Evolutionary conservation across 1,139 yeast species (phyloP), one percentile per base, ranked within the genome.

Genomic region (Yamadazyma songkhlaensis): DNA sequence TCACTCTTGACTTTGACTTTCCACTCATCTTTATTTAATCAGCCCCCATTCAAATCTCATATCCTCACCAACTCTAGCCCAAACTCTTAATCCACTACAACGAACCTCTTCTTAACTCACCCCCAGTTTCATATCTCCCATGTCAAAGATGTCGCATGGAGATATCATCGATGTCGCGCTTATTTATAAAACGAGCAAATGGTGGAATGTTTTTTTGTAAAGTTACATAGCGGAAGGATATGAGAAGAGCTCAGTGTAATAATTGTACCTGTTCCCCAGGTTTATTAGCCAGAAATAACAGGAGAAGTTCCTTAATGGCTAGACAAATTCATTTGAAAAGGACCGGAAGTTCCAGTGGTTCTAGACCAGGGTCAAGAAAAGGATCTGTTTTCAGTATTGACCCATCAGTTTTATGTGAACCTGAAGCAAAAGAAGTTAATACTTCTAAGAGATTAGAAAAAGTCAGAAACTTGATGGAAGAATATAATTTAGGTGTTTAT

Each of bases 181-280:
- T 26, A 26, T 13, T 7, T 29, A 10, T 15, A 25, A 34, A 28
- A 15, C 26, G 31, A 36, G 32, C 38, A 28, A 35, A 35, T 31
- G 21, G 29, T 34, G 34, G 26, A 13, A 31, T 31, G 34, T 25
- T 31, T 35, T 29, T 35, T 35, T 21, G 29, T 24, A 28, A 28
- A 25, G 11, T 11, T 10, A 25, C 13, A 25, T 11, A 21, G 26
- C 20, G 8, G 21, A 3, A 13, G 13, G 34, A 15, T 4, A 38
- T 54, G 53, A 47, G 59, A 32, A 62, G 77, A 54, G 72, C 66
- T 28, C 72, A 67, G 53, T 84, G 94, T 57, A 71, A 77, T 36
- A 80, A 84, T 60, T 84, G 95, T 62, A 83, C 88, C 2, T 85
- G 94, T 56, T 82, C 90, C 0, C 92, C 92, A 7, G 95, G 95